Evolutionary conservation across 176 grass and related monocot genomes (phyloP).

Genomic region (Elaeis guineensis): DNA sequence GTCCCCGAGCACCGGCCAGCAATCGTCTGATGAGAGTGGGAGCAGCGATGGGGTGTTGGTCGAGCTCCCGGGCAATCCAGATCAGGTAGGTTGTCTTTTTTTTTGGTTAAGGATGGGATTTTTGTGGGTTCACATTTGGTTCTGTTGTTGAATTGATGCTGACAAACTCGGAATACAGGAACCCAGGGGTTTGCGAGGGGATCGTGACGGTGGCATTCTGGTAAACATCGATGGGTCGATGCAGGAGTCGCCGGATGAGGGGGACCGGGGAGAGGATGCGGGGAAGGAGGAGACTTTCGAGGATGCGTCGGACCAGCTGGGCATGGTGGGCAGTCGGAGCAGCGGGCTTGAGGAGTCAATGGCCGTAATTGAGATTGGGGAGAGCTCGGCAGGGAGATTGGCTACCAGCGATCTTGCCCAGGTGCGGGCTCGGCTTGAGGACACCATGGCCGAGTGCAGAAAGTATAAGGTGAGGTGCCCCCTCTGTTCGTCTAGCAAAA

Average conservation of each 20-base stretch:
- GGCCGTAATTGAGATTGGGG: constrained; percentile 60
- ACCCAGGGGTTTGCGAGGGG: constrained; percentile 36
- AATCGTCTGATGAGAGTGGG: constrained; percentile 70
- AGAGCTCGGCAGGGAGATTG: constrained; percentile 23
- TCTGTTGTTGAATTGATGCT: constrained; percentile 5
- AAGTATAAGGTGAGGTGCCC: constrained; percentile 55
- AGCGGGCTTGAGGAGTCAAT: constrained; percentile 69
- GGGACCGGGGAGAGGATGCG: constrained; percentile 42
- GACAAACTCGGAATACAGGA: constrained; percentile 30
- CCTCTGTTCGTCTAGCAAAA: neutral
- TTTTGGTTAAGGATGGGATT: neutral
- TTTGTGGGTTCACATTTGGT: neutral
- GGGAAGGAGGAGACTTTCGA: constrained; percentile 86
- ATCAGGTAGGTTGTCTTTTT: neutral
- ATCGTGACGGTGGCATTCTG: constrained; percentile 60
- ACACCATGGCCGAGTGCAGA: constrained; percentile 43
- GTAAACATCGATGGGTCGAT: constrained; percentile 50
- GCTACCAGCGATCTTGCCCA: constrained; percentile 17
- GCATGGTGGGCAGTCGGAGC: constrained; percentile 21
- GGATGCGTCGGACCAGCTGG: constrained; percentile 67
- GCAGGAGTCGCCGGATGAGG: constrained; percentile 24
- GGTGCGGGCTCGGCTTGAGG: constrained; percentile 21
- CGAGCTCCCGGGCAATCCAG: constrained; percentile 67
- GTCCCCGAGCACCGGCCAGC: constrained; percentile 35
- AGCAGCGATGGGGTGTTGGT: constrained; percentile 98